These are phyloP conservation scores for Cucurbita moschata DNA, from an alignment of 306 rosid genomes.

Conservation along the genomic window DNA sequence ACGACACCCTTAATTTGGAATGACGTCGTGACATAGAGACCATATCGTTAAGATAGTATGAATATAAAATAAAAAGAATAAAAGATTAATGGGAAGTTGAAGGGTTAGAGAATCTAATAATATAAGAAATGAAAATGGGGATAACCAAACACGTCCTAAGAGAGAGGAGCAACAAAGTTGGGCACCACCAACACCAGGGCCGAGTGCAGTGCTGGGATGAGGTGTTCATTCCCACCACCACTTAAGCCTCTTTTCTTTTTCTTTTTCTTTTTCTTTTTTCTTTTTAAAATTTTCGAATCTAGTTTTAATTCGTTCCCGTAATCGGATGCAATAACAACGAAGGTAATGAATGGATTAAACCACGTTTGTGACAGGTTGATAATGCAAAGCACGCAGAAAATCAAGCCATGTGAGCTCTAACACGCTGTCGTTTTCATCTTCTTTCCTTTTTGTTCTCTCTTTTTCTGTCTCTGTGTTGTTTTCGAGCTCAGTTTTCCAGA, in stretches of 20 bases:
- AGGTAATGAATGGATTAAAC: not conserved
- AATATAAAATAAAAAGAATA: no score
- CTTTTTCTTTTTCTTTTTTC: not conserved
- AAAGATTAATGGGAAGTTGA: no score
- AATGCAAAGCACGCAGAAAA: not conserved
- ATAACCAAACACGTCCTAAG: not conserved
- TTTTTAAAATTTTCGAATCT: not conserved
- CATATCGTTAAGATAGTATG: not conserved
- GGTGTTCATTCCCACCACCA: constrained; percentile 15
- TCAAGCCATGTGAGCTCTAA: not conserved
- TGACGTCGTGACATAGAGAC: no score
- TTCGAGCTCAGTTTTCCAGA: constrained; percentile 7
- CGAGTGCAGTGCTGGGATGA: not conserved
- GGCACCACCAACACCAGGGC: not conserved
- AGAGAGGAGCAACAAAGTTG: not conserved
- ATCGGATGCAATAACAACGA: not conserved
- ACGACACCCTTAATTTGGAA: no score
- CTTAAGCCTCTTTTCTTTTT: not conserved
- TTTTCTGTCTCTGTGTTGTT: constrained; percentile 5
- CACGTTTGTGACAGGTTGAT: not conserved
- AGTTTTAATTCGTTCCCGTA: not conserved
- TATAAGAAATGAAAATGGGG: not conserved
- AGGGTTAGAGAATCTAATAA: not conserved
- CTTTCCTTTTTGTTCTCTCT: not conserved
- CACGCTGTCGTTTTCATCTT: constrained; percentile 11